Percentiles rank a stretch among this genome's conserved stretches.
Evolutionary conservation across 139 green algal species (phyloP).

Genomic region (Prasinococcaceae sp.): DNA sequence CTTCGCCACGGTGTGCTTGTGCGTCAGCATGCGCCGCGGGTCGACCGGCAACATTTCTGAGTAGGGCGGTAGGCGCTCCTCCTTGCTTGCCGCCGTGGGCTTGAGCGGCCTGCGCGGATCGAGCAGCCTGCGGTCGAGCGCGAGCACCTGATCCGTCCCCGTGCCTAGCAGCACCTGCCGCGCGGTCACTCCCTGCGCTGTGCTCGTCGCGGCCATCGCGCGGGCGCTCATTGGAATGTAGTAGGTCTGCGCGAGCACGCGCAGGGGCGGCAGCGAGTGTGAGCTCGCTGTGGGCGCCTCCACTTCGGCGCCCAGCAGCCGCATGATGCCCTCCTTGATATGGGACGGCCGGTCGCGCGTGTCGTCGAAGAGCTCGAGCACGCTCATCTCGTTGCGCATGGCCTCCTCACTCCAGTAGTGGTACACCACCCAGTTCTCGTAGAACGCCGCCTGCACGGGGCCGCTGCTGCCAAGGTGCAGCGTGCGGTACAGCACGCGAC

Average conservation of each 20-base stretch:
- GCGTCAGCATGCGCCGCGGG: constrained; percentile 18
- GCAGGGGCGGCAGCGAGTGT: constrained; percentile 35
- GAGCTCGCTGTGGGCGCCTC: constrained; percentile 25
- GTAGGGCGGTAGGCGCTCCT: constrained; percentile 79
- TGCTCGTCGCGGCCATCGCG: constrained; percentile 45
- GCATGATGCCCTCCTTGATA: not conserved
- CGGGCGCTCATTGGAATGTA: constrained; percentile 32
- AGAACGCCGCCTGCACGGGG: constrained; percentile 52
- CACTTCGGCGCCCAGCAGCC: not conserved
- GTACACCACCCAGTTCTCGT: constrained; percentile 75
- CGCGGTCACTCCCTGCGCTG: constrained; percentile 59
- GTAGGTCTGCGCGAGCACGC: constrained; percentile 41
- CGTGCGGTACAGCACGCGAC: constrained; percentile 54
- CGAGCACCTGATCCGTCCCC: constrained; percentile 58
- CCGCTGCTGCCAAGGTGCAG: constrained; percentile 41
- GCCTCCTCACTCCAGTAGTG: constrained; percentile 40
- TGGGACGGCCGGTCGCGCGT: constrained; percentile 8
- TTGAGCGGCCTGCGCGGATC: constrained; percentile 69
- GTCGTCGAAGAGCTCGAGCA: constrained; percentile 74
- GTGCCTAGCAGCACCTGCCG: constrained; percentile 74
- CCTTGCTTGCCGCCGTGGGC: constrained; percentile 48
- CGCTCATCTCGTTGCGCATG: constrained; percentile 39
- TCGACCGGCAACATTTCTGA: constrained; percentile 47
- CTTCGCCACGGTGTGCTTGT: constrained; percentile 15
- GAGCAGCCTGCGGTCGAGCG: constrained; percentile 71